Evolutionary conservation across 2,329 filamentous ascomycete species (phyloP).

Genomic region (Arthrinium puccinioides): DNA sequence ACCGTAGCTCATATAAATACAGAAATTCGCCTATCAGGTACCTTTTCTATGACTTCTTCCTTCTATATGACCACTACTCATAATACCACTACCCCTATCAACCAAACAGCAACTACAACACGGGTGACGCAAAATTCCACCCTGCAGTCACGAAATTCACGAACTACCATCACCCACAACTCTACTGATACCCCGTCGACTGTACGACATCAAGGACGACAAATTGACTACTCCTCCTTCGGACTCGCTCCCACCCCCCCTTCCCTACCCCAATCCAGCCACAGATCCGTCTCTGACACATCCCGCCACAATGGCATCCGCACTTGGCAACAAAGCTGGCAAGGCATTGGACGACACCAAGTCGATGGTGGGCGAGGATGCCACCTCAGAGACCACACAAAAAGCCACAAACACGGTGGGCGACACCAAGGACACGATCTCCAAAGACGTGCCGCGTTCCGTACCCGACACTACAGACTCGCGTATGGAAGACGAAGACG

Average conservation of each 20-base stretch:
- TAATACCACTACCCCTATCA: not conserved
- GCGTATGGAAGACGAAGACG: not conserved
- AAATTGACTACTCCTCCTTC: not conserved
- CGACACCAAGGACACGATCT: not conserved
- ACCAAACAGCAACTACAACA: not conserved
- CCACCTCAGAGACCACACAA: not conserved
- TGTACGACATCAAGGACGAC: not conserved
- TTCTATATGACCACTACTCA: conserved; percentile 2
- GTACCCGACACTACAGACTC: conserved; percentile 1
- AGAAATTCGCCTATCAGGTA: not conserved
- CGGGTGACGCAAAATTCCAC: no score
- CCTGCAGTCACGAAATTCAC: no score
- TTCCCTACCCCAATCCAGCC: not conserved
- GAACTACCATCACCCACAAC: no score
- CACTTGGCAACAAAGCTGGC: not conserved
- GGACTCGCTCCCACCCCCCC: not conserved
- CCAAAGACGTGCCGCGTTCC: not conserved
- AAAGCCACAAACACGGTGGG: not conserved
- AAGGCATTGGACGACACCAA: not conserved
- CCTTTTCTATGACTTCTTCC: conserved; percentile 1
- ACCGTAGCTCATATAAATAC: conserved; percentile 1
- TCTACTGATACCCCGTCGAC: not conserved
- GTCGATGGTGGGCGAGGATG: not conserved
- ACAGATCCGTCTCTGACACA: not conserved
- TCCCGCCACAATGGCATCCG: conserved; percentile 1